Conservation (phyloP, 31 red algal genomes). For the Endocladia muricata region DNA sequence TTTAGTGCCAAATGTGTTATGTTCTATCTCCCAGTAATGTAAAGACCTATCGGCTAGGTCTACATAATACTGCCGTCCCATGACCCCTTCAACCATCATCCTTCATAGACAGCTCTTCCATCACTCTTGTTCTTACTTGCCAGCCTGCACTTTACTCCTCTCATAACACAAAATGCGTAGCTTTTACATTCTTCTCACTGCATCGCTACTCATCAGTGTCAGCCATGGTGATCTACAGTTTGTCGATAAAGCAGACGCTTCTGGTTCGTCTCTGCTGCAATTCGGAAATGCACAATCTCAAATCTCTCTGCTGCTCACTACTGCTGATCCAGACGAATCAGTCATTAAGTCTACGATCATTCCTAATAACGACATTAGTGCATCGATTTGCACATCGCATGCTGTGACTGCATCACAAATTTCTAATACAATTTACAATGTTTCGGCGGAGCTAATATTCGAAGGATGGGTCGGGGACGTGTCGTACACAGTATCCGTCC, state of each 20-base stretch:
- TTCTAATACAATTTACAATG: not conserved
- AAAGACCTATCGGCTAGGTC: no score
- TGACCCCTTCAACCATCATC: no score
- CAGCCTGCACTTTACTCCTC: no score
- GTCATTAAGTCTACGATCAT: not conserved
- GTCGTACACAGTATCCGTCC: not conserved
- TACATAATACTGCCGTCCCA: no score
- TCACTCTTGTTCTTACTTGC: no score
- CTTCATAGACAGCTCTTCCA: no score
- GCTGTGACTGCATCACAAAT: not conserved
- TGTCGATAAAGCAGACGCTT: not conserved
- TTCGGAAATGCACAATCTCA: not conserved
- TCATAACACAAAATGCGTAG: no score
- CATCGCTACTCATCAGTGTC: no score
- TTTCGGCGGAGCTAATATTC: not conserved
- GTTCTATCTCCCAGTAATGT: no score
- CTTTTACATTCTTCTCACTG: no score
- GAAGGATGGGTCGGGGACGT: not conserved
- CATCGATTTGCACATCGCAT: not conserved
- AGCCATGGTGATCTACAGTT: not conserved
- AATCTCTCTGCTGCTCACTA: not conserved
- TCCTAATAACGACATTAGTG: not conserved
- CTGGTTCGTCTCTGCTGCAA: not conserved
- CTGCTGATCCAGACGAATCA: not conserved
- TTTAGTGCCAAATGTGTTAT: no score